Base-by-base conservation (phyloP, 306 rosid genomes). In the Casuarina equisetifolia region DNA sequence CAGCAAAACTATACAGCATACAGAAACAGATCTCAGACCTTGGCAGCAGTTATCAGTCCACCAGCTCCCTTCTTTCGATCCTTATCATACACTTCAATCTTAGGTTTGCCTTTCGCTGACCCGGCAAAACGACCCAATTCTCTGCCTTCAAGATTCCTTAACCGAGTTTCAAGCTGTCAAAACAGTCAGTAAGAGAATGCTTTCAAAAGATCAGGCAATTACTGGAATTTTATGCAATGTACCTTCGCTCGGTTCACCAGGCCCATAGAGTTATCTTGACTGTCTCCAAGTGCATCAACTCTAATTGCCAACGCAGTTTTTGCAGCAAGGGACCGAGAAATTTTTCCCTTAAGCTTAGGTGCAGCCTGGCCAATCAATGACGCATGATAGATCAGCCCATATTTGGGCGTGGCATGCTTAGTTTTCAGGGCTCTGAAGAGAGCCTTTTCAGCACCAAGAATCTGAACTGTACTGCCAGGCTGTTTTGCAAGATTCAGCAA, bases 371-470 rank as follows among this genome's bases (percentile, higher is more conserved):
- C 99, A 82, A 95, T 86, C 84, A 95, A 81, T 35, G 97, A 92
- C 36, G 99, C 99, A 82, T 95, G 96, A 74, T 95, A 95, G 69
- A 95, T 95, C 73, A 95, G 97, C 74, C 99, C 99, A 72, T 91
- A 95, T 63, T 95, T 95, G 7, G 97, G 97, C 55, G 97, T 95
- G 32, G 97, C 96, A 70, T 95, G 97, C 86, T 95, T 95, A 16
- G 99, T 92, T 82, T 95, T 92, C 78, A 95, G 74, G 2, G 99
- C 97, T 63, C 99, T 88, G 43, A 92, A 95, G 52, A 95, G 97
- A 70, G 99, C 97, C 88, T 95, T 95, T 80, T 92, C 99, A 63
- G 97, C 97, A 78, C 97, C 97, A 58, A 95, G 97, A 84, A 95
- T 95, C 86, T 95, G 97, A 32, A 92, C 91, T 0, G 97, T 95